Percentiles rank a stretch among this genome's conserved stretches.
Conservation (phyloP, 2,329 filamentous ascomycete genomes). For the Claviceps maximensis region DNA sequence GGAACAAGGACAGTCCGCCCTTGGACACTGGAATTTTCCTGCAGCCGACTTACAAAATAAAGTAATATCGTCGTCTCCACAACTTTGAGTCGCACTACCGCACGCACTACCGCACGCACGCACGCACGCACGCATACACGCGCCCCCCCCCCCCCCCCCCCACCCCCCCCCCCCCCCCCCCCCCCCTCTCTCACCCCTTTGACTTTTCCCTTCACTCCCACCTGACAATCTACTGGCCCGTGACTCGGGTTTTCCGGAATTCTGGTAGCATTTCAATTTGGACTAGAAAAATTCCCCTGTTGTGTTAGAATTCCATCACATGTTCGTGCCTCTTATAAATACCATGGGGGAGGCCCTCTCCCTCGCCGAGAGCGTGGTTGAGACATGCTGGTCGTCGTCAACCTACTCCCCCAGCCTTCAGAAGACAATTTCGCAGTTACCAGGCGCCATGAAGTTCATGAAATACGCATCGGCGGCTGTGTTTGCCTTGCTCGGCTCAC, state of each 20-base stretch:
- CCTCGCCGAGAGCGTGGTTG: slow-evolving; percentile 2
- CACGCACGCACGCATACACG: neutral
- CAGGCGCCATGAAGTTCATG: slow-evolving; percentile 10
- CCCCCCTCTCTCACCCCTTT: too few species aligned
- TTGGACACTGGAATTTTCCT: neutral
- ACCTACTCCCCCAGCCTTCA: slow-evolving; percentile 2
- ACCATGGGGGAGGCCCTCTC: slow-evolving; percentile 4
- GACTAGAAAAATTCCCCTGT: neutral
- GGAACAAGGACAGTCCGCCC: neutral
- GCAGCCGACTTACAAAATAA: neutral
- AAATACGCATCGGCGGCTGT: slow-evolving; percentile 10
- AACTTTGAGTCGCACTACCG: neutral
- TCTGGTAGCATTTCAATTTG: neutral
- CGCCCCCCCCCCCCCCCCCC: neutral
- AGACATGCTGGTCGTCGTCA: slow-evolving; percentile 2
- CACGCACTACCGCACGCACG: neutral
- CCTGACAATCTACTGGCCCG: neutral
- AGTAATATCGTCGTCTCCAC: neutral
- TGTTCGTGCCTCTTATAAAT: slow-evolving; percentile 9
- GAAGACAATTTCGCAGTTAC: slow-evolving; percentile 3
- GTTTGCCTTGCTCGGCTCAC: slow-evolving; percentile 8
- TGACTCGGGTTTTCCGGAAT: neutral
- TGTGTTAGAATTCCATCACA: neutral
- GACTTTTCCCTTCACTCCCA: too few species aligned
- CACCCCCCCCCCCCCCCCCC: neutral